Percentiles rank a stretch among this genome's conserved stretches.
phyloP scores from a whole-genome alignment of 2,329 filamentous ascomycete species.

The Tricladium varicosporioides region DNA sequence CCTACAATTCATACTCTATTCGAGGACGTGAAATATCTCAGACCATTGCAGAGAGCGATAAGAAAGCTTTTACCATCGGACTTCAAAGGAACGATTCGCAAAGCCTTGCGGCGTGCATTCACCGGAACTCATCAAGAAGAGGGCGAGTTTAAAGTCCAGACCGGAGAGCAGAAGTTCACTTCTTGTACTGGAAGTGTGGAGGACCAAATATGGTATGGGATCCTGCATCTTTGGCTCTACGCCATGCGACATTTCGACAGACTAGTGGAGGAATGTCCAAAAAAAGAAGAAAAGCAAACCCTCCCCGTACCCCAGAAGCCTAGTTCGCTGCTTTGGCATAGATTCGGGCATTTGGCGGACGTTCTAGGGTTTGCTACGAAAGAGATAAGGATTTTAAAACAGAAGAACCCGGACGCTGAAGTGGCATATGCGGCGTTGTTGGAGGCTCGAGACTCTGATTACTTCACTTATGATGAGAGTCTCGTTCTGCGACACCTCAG shows the following conservation, averaged over 20 bases:
- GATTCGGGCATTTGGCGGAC: background rate
- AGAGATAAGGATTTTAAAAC: background rate
- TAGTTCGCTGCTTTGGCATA: background rate
- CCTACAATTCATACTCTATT: slow-evolving; percentile 1
- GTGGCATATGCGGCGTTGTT: background rate
- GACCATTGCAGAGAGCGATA: slow-evolving; percentile 2
- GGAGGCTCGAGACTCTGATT: background rate
- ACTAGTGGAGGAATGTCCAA: background rate
- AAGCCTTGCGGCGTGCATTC: slow-evolving; percentile 2
- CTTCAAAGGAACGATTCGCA: slow-evolving; percentile 3
- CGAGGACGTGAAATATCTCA: slow-evolving; percentile 1
- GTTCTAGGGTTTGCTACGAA: background rate
- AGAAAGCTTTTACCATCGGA: background rate
- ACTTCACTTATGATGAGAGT: background rate
- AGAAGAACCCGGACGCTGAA: background rate
- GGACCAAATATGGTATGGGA: background rate
- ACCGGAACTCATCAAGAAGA: slow-evolving; percentile 3
- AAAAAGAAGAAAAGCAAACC: background rate
- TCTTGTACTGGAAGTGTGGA: background rate
- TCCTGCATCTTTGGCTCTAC: background rate
- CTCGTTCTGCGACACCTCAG: background rate
- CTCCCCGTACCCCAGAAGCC: background rate
- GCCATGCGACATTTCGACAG: background rate
- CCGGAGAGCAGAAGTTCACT: background rate
- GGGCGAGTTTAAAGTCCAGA: slow-evolving; percentile 1